phyloP scores from a whole-genome alignment of 108 stramenopile genomes.

The Cyclotella cryptica region DNA sequence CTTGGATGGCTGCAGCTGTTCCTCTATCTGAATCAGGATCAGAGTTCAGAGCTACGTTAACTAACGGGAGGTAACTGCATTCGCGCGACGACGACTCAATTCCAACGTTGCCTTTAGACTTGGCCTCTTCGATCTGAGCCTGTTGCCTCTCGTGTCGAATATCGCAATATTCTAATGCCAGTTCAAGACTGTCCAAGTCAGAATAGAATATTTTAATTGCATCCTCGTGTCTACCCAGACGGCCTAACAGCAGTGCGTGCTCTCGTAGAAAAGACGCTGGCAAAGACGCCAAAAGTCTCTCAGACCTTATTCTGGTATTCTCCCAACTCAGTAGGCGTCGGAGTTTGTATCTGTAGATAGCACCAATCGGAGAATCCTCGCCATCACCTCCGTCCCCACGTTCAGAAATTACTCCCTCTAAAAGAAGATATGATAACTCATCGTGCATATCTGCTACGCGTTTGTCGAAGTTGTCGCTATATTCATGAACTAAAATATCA shows the following conservation, averaged over 20 bases:
- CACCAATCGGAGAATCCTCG: conserved; percentile 69
- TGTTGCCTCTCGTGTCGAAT: conserved; percentile 65
- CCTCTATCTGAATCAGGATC: conserved; percentile 73
- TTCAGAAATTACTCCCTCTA: conserved; percentile 90
- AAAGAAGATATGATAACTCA: conserved; percentile 79
- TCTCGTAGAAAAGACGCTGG: conserved; percentile 85
- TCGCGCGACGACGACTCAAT: conserved; percentile 26
- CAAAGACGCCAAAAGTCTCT: conserved; percentile 71
- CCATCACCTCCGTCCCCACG: conserved; percentile 66
- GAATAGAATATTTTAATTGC: conserved; percentile 85
- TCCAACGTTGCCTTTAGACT: conserved; percentile 24
- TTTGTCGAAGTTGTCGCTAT: conserved; percentile 49
- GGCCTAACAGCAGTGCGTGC: conserved; percentile 83
- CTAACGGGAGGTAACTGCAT: conserved; percentile 86
- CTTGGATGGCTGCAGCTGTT: conserved; percentile 79
- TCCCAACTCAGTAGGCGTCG: conserved; percentile 84
- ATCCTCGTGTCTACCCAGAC: conserved; percentile 87
- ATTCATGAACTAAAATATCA: conserved; percentile 30
- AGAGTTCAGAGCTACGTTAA: conserved; percentile 81
- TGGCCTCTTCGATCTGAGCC: conserved; percentile 58
- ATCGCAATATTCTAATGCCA: conserved; percentile 92
- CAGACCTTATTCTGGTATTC: conserved; percentile 70
- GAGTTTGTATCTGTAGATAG: conserved; percentile 76
- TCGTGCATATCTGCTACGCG: conserved; percentile 83
- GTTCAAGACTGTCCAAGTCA: conserved; percentile 73